Percentiles rank a stretch among this genome's conserved stretches.
phyloP scores from a whole-genome alignment of 495 filamentous ascomycete species.

The Aspergillus avenaceus region DNA sequence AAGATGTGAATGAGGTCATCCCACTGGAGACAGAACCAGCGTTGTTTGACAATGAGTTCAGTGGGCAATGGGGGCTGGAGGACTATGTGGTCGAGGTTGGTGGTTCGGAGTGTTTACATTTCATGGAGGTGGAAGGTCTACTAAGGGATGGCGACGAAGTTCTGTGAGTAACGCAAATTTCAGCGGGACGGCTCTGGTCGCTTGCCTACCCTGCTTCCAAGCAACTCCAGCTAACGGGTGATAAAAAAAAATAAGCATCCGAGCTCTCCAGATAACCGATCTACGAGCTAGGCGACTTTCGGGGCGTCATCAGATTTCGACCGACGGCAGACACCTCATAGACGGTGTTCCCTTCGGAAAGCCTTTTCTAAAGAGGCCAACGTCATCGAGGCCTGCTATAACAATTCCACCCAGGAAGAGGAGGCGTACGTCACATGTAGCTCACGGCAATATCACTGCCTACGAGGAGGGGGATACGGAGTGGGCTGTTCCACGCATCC shows the following conservation, averaged over 20 bases:
- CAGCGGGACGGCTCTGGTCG: not conserved
- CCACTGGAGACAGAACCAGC: conserved; percentile 68
- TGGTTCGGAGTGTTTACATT: conserved; percentile 89
- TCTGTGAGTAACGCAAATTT: conserved; percentile 50
- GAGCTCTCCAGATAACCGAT: conserved; percentile 72
- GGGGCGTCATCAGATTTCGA: conserved; percentile 79
- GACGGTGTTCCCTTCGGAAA: conserved; percentile 89
- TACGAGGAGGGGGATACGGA: conserved; percentile 36
- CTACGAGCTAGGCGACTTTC: conserved; percentile 67
- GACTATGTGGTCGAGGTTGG: conserved; percentile 85
- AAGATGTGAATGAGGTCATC: conserved; percentile 76
- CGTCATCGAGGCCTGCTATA: conserved; percentile 58
- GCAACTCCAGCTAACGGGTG: not conserved
- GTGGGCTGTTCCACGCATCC: conserved; percentile 30
- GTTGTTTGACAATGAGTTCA: conserved; percentile 32
- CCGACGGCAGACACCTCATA: conserved; percentile 75
- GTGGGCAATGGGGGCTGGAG: conserved; percentile 77
- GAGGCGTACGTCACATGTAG: conserved; percentile 44
- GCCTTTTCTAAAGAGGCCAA: conserved; percentile 54
- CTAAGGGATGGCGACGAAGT: conserved; percentile 84
- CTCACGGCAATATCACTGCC: conserved; percentile 24
- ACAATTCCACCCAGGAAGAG: conserved; percentile 76
- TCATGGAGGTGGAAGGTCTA: conserved; percentile 62
- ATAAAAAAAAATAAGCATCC: conserved; percentile 56
- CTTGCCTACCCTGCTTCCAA: not conserved